Base-by-base conservation (phyloP, 148 eudicot genomes). In the Gaultheria prostrata region DNA sequence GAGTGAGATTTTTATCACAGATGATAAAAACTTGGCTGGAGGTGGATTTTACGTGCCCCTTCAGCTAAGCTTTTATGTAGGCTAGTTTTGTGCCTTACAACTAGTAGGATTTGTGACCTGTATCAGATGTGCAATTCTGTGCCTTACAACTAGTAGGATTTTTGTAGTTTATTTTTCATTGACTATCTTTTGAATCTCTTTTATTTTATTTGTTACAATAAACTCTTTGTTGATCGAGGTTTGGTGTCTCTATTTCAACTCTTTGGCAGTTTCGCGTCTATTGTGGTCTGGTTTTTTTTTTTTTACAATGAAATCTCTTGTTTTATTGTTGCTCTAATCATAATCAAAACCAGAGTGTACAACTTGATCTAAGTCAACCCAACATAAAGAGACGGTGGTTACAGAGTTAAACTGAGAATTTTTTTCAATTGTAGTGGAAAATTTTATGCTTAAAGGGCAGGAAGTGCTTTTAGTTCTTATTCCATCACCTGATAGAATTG, bases 401-500 rank as follows among this genome's bases (percentile, higher is more conserved):
- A 75, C 26, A 75, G 15, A n/a, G 46, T 45, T 43, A 9, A 24
- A 61, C 13, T 43, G 24, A 21, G 49, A 63, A n/a, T 11, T 12
- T 21, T 8, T 9, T 12, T 35, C 24, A 21, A 46, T 8, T 8
- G 51, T 2, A 3, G 10, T 9, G 30, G 8, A 17, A 48, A 30
- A n/a, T 69, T 69, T 11, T 28, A 33, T 14, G 7, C 33, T 43
- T 54, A 21, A 56, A 35, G 12, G 28, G 35, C 43, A 20, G n/a
- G 20, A 21, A 20, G 12, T 78, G 13, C 18, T 35, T 61, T 67
- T 43, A n/a, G 63, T 30, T 50, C 48, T 50, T 49, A 11, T 32
- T 14, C 30, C 39, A 3, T 63, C 83, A n/a, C 77, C 80, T 85
- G 46, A 81, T 70, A 74, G 57, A 46, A 13, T 65, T 69, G 45